Conservation (phyloP, 139 green algal genomes). For the Coelastrella sp. region DNA sequence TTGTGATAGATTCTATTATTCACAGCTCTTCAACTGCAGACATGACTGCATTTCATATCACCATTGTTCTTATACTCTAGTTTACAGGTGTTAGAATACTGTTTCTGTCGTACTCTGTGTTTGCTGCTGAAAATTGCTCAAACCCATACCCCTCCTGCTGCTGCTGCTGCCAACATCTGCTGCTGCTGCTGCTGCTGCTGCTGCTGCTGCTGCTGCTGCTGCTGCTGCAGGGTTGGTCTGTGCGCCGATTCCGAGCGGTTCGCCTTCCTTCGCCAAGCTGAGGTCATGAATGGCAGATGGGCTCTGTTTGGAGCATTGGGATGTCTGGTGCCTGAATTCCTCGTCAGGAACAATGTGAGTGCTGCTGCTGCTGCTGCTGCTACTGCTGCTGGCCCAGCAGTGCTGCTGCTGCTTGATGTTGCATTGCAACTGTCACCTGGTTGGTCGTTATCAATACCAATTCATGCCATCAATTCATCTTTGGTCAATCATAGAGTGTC, state of each 20-base stretch:
- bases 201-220: background rate
- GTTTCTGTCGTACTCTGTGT: too few species aligned
- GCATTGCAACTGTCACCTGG: too few species aligned
- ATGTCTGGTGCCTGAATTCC: slow-evolving; percentile 57
- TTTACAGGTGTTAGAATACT: too few species aligned
- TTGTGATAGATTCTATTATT: too few species aligned
- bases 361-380: background rate
- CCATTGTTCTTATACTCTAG: too few species aligned
- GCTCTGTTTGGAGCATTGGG: slow-evolving; percentile 49
- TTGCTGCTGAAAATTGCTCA: background rate
- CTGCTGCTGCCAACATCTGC: slow-evolving; percentile 9
- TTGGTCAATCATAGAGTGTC: too few species aligned
- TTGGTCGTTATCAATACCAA: too few species aligned
- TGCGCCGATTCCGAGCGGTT: slow-evolving; percentile 42
- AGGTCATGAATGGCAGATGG: slow-evolving; percentile 45
- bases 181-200: background rate
- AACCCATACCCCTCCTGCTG: background rate
- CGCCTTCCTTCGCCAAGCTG: slow-evolving; percentile 33
- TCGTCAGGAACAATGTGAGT: slow-evolving; percentile 41
- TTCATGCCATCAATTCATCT: too few species aligned
- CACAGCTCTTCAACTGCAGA: too few species aligned
- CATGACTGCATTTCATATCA: too few species aligned
- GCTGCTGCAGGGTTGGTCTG: slow-evolving; percentile 43
- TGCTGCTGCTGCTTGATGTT: too few species aligned
- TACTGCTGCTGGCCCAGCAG: too few species aligned